Conservation (phyloP, 2,329 filamentous ascomycete species). For the Arthrinium phaeospermum region DNA sequence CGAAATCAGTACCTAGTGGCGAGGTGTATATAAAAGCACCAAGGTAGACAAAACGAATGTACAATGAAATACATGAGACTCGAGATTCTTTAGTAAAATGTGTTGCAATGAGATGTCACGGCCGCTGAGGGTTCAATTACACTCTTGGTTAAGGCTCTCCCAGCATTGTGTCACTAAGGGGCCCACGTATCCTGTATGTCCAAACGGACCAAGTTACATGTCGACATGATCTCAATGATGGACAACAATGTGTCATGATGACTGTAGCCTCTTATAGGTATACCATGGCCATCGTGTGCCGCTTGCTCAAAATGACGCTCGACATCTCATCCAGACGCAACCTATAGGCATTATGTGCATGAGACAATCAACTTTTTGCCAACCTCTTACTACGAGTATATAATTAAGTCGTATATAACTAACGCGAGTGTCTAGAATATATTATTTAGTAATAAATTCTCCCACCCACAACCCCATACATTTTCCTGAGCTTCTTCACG, state of each 20-base stretch:
- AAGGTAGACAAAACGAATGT: constrained; percentile 9
- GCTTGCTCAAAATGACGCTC: neutral
- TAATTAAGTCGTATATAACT: neutral
- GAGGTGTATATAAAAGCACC: constrained; percentile 5
- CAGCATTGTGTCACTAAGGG: neutral
- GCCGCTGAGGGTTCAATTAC: neutral
- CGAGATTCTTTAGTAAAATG: neutral
- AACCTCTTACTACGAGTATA: neutral
- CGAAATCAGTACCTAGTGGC: neutral
- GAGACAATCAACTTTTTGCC: neutral
- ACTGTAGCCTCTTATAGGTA: neutral
- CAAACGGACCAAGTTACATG: neutral
- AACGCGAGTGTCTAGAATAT: no score
- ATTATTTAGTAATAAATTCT: no score
- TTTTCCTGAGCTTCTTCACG: no score
- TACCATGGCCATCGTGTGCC: neutral
- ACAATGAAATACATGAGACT: constrained; percentile 1
- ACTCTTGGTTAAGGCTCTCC: neutral
- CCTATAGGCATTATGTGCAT: neutral
- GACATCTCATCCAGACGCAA: neutral
- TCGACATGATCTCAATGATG: neutral
- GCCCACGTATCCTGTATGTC: neutral
- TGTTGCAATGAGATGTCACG: neutral
- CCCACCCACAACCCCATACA: neutral
- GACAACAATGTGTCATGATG: no score